Conservation (phyloP, 2,329 filamentous ascomycete species). For the Aotearoamyces nothofagi region DNA sequence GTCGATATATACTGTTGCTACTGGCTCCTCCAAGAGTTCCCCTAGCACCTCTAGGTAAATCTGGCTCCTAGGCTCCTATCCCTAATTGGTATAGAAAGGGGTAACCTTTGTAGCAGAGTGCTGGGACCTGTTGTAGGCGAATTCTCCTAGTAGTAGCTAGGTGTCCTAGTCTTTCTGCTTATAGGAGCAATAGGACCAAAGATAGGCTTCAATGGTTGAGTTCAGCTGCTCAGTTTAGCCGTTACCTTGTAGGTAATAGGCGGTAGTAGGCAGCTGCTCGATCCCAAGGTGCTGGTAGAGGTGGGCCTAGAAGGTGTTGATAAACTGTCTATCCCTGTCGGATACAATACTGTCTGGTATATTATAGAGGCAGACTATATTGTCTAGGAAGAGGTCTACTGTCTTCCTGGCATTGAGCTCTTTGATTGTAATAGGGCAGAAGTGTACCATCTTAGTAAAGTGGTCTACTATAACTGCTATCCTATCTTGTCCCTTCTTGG, state of each 20-base stretch:
- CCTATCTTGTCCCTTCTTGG: too few relatives aligned
- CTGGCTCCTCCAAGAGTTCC: too few relatives aligned
- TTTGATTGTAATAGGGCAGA: too few relatives aligned
- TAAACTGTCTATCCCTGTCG: conserved; percentile 5
- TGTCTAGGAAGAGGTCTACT: neutral
- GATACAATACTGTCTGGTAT: neutral
- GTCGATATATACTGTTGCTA: too few relatives aligned
- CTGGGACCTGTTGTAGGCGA: neutral
- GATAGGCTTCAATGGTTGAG: conserved; percentile 5
- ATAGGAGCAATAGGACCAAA: conserved; percentile 4
- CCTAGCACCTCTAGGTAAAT: too few relatives aligned
- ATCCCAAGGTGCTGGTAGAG: conserved; percentile 1
- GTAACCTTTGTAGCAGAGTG: too few relatives aligned
- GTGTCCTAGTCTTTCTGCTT: conserved; percentile 6
- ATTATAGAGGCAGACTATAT: neutral
- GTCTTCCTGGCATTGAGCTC: neutral
- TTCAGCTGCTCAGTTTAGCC: conserved; percentile 5
- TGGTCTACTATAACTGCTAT: neutral
- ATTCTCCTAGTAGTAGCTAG: conserved; percentile 4
- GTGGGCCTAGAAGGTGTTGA: conserved; percentile 3
- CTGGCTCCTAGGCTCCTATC: too few relatives aligned
- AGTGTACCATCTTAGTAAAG: too few relatives aligned
- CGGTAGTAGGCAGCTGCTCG: conserved; percentile 1
- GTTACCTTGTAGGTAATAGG: conserved; percentile 6
- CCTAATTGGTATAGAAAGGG: too few relatives aligned